Evolutionary conservation across 257 asterid genomes (phyloP), one percentile per base, ranked within the genome.

Genomic region (Ligustrum vulgare): DNA sequence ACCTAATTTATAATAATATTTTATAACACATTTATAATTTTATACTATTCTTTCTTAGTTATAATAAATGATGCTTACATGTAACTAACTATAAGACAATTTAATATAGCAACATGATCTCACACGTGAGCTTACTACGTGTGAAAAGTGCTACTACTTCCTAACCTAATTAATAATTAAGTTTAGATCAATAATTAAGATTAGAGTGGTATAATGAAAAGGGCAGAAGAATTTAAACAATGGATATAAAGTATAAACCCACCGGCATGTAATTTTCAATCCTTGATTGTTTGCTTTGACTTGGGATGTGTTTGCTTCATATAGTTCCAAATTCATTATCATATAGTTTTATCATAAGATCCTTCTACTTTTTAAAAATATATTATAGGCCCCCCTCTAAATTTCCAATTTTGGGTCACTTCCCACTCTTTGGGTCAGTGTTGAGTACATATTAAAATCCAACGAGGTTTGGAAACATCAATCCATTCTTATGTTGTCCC

Each of bases 271-370:
- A 72, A 45, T 63, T 60, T 34, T 64, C 69, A 60, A 45, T n/a
- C 11, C 67, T 77, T 68, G 31, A 67, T 33, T 77, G 54, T 45
- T 67, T 72, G 37, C 75, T 20, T 81, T 73, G 79, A 81, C 82
- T 81, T 81, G 72, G 74, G 65, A 51, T 35, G 58, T 51, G 51
- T 68, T 47, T 35, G 20, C 69, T 45, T 47, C 37, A n/a, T 34
- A 22, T 35, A n/a, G n/a, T 63, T 76, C 63, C 70, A 70, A 73
- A 74, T 66, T 81, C 75, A 22, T 32, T 16, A 73, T 47, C 60
- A 45, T 65, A 23, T 23, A 10, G 31, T 60, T 60, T 23, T 60
- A 60, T 60, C 67, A 9, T 60, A 60, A 60, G 32, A 60, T 60
- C 34, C 67, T 60, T 23, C 34, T 23, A 25, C 67, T 8, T 60